Base-by-base conservation (phyloP, 192 early-diverging fungal genomes). In the Entomortierella parvispora region DNA sequence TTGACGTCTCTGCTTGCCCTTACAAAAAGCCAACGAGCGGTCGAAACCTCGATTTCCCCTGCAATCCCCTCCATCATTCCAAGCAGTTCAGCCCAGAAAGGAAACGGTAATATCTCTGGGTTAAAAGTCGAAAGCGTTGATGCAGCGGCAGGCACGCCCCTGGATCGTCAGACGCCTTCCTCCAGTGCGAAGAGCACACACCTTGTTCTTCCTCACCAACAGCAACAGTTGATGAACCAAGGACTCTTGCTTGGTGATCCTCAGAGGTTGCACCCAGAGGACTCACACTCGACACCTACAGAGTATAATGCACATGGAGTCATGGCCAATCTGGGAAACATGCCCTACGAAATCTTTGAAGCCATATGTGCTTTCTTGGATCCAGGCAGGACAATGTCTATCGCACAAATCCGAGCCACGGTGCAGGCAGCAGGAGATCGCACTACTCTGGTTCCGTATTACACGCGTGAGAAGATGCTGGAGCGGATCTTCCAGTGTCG, bases 281-380 rank as follows among this genome's bases (percentile, higher is more conserved):
- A 25, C n/a, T 34, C 57, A 10, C 33, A 43, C 26, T 55, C 42
- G 20, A 47, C 46, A 1, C 44, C 37, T 6, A 47, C 33, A n/a
- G 46, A 26, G 2, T 76, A 76, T 29, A 76, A 76, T 40, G 70
- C 61, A 0, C 80, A 75, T 23, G 64, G 44, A 15, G 58, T 65
- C 20, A 34, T 67, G 42, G 62, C 66, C 0, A 67, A 81, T 28
- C 34, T 81, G 2, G 52, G 34, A 22, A 60, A 69, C 23, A 67
- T 81, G 70, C 80, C 80, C 8, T 69, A 65, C 52, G 80, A 81
- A 34, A 65, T 81, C 40, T 63, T 74, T 52, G 80, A 81, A 42
- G 48, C 52, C 10, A 74, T 81, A 2, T 74, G 70, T 48, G 53
- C 61, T 1, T 69, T 61, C 14, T 37, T 81, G 23, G 80, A 81